These are phyloP conservation scores for Debaryomyces castellii DNA, from an alignment of 805 yeast genomes.

Conservation along the genomic window DNA sequence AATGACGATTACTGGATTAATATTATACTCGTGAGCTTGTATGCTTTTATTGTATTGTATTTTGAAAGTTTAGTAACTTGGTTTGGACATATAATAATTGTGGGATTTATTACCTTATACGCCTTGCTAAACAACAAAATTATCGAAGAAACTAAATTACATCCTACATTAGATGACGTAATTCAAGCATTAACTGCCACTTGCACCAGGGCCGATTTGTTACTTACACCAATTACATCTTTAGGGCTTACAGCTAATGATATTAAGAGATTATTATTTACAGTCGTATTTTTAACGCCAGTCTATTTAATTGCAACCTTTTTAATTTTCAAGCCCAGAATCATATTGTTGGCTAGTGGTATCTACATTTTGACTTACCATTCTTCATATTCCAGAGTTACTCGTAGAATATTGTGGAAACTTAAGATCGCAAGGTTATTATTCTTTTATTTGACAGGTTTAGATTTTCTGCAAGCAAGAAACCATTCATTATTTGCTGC, in stretches of 20 bases:
- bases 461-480: slow-evolving; percentile 59
- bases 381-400: slow-evolving; percentile 79
- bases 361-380: slow-evolving; percentile 74
- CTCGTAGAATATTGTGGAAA: slow-evolving; percentile 84
- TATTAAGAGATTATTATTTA: slow-evolving; percentile 73
- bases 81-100: slow-evolving; percentile 76
- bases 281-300: slow-evolving; percentile 85
- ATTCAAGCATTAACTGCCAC: slow-evolving; percentile 74
- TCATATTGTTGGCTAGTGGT: slow-evolving; percentile 59
- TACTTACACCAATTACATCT: slow-evolving; percentile 76
- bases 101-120: slow-evolving; percentile 58
- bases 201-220: slow-evolving; percentile 71
- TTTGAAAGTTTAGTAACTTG: slow-evolving; percentile 77
- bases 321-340: slow-evolving; percentile 70
- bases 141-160: slow-evolving; percentile 55
- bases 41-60: slow-evolving; percentile 63
- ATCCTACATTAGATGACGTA: slow-evolving; percentile 86
- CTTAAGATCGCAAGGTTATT: slow-evolving; percentile 66
- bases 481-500: slow-evolving; percentile 52
- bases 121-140: slow-evolving; percentile 58
- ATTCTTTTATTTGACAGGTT: slow-evolving; percentile 82
- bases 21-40: slow-evolving; percentile 55
- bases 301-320: slow-evolving; percentile 69
- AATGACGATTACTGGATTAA: slow-evolving; percentile 79
- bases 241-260: slow-evolving; percentile 76